phyloP scores from a whole-genome alignment of 768 basidiomycete genomes.

The Russula lepida region DNA sequence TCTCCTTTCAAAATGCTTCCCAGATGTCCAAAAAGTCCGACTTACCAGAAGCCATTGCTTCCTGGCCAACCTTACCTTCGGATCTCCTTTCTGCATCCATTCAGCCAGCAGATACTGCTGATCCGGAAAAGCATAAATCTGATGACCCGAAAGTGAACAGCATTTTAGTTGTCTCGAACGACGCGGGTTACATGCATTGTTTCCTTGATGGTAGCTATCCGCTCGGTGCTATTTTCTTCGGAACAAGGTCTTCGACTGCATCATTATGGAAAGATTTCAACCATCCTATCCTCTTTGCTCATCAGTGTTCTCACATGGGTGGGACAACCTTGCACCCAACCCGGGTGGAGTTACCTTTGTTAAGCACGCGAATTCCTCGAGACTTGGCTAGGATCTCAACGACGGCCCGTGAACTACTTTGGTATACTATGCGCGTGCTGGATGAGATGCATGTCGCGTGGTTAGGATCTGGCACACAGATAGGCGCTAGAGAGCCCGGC shows the following conservation, averaged over 20 bases:
- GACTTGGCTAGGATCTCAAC: slow-evolving; percentile 68
- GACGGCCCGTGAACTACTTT: slow-evolving; percentile 57
- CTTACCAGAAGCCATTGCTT: slow-evolving; percentile 50
- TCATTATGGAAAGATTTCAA: slow-evolving; percentile 41
- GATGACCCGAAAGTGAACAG: slow-evolving; percentile 50
- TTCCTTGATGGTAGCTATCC: slow-evolving; percentile 75
- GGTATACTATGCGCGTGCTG: slow-evolving; percentile 61
- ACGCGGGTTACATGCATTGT: slow-evolving; percentile 46
- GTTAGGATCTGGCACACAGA: slow-evolving; percentile 59
- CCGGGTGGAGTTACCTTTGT: slow-evolving; percentile 46
- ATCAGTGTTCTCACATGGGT: slow-evolving; percentile 30
- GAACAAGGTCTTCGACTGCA: slow-evolving; percentile 23
- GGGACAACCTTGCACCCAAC: slow-evolving; percentile 35
- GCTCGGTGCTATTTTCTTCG: slow-evolving; percentile 46
- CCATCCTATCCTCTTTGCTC: slow-evolving; percentile 42
- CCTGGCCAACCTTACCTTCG: slow-evolving; percentile 60
- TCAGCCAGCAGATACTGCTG: slow-evolving; percentile 32
- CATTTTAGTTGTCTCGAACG: slow-evolving; percentile 54
- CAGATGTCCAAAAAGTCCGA: slow-evolving; percentile 38
- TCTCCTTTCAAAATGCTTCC: slow-evolving; percentile 69
- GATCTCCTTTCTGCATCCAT: slow-evolving; percentile 57
- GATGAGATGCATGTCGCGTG: slow-evolving; percentile 67
- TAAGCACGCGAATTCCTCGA: slow-evolving; percentile 46
- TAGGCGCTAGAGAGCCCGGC: slow-evolving; percentile 65
- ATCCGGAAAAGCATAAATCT: slow-evolving; percentile 34